phyloP scores from a whole-genome alignment of 176 grass and related monocot genomes.

The sorghum (Sorghum bicolor) region DNA sequence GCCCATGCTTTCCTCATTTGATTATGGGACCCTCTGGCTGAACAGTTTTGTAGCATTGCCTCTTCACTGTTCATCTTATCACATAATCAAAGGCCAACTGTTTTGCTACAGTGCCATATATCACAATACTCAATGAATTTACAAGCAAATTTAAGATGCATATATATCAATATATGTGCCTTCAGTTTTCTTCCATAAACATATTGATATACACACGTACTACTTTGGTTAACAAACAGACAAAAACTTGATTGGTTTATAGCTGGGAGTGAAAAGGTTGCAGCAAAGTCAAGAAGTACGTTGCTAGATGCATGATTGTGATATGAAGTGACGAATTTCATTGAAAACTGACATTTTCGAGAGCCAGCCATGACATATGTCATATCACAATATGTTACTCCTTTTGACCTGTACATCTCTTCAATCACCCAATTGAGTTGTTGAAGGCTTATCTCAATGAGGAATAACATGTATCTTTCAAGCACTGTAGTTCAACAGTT shows the following conservation, averaged over 20 bases:
- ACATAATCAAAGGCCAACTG: neutral
- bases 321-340: slow-evolving; percentile 12
- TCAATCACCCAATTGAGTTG: neutral
- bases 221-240: slow-evolving; percentile 11
- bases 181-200: neutral
- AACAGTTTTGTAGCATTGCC: neutral
- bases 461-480: slow-evolving; percentile 8
- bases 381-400: neutral
- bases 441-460: slow-evolving; percentile 28
- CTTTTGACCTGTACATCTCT: neutral
- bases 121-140: neutral
- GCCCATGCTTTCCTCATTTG: neutral
- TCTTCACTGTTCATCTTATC: neutral
- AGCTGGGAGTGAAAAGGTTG: neutral
- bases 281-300: slow-evolving; percentile 13
- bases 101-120: neutral
- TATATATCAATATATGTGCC: neutral
- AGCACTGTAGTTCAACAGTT: slow-evolving; percentile 20
- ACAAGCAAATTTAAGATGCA: neutral
- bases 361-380: neutral
- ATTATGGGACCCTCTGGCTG: neutral
- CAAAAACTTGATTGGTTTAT: neutral
- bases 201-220: neutral
- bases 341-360: neutral
- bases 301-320: neutral